Evolutionary conservation across 2,329 filamentous ascomycete species (phyloP), one percentile per base, ranked within the genome.

Genomic region (Epichloe aotearoae): DNA sequence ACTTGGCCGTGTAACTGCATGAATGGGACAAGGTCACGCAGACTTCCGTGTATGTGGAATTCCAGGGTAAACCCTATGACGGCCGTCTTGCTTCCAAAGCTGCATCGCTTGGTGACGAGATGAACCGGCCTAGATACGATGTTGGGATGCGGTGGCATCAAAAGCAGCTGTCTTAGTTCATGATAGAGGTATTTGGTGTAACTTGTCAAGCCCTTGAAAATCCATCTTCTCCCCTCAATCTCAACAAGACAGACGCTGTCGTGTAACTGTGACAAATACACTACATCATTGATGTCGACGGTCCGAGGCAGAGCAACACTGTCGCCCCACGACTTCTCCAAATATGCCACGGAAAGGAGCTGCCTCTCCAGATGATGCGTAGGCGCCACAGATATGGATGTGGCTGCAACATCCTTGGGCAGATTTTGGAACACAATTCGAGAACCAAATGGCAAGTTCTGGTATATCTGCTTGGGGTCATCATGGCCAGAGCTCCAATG

Each of bases 161-260:
- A 69, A 49, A 81, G 71, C 2, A 83, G 70, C 23, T 73, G 71
- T 50, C 73, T 73, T 17, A 83, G 67, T 61, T 83, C 79, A 56
- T 81, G 76, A 58, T 82, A 82, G 38, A 83, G 66, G 57, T 76
- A 82, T 58, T 80, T 80, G 53, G 75, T 70, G 55, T 72, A 73
- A 62, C 74, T 77, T 2, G 74, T 75, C 41, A 81, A 61, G 3
- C 76, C 75, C 59, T 83, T 83, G 62, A 83, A 72, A 51, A 80
- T 73, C 67, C 72, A 75, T 2, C 68, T 61, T 46, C 64, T 57
- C 6, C 62, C 66, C 19, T 64, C 55, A 40, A 75, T 66, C 34
- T 65, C 64, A 43, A 81, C 76, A 14, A 80, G 64, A 51, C 74
- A 79, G 43, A 82, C 74, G 53, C 77, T 80, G 58, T 82, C 79